Conservation (phyloP, 192 early-diverging fungal species). For the Phlyctochytrium bullatum region DNA sequence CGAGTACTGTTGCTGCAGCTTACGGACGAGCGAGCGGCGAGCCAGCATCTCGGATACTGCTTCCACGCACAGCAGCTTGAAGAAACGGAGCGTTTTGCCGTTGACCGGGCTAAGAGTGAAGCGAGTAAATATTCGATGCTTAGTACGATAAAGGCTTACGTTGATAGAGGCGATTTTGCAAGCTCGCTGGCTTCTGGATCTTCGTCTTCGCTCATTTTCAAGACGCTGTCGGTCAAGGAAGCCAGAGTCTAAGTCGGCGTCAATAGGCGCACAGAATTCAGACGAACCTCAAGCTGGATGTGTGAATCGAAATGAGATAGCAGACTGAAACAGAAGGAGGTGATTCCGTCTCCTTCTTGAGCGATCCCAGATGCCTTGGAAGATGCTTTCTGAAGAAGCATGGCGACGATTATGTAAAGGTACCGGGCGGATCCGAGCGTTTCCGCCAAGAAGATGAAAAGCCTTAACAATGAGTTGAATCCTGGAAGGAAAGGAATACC, state of each 20-base stretch:
- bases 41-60: slow-evolving; percentile 52
- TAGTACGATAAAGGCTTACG: too few relatives aligned
- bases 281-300: slow-evolving; percentile 46
- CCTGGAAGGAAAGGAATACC: not conserved
- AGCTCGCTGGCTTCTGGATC: slow-evolving; percentile 6
- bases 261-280: too few relatives aligned
- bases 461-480: slow-evolving; percentile 31
- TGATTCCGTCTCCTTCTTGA: slow-evolving; percentile 61
- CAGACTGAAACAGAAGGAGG: slow-evolving; percentile 74
- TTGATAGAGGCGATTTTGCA: not conserved
- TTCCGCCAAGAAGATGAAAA: slow-evolving; percentile 78
- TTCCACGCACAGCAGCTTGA: slow-evolving; percentile 58
- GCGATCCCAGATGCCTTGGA: slow-evolving; percentile 48
- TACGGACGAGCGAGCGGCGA: slow-evolving; percentile 52
- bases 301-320: slow-evolving; percentile 63
- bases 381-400: slow-evolving; percentile 71
- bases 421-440: slow-evolving; percentile 77
- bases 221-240: too few relatives aligned
- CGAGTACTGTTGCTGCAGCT: slow-evolving; percentile 17
- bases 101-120: not conserved
- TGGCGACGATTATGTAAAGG: slow-evolving; percentile 67
- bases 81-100: slow-evolving; percentile 60
- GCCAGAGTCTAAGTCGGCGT: too few relatives aligned
- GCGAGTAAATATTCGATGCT: too few relatives aligned
- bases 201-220: too few relatives aligned